These are phyloP conservation scores for Penstemon barbatus DNA, from an alignment of 257 asterid species.

Conservation along the genomic window DNA sequence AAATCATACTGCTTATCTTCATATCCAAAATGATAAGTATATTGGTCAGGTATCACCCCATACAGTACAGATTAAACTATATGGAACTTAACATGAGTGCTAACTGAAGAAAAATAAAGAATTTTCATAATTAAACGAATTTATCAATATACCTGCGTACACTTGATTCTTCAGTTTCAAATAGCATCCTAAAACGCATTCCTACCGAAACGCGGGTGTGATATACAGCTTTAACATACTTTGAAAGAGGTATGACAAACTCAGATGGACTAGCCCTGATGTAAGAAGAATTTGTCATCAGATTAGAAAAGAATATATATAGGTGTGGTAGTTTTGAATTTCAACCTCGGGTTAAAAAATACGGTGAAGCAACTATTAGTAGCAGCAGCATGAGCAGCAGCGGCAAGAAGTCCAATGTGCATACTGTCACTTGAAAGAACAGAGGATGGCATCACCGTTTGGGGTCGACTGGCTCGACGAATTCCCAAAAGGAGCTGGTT, in stretches of 20 bases:
- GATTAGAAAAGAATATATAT: neutral
- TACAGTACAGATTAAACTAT: neutral
- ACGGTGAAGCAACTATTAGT: slow-evolving; percentile 96
- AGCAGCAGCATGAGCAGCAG: slow-evolving; percentile 99
- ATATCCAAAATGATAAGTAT: neutral
- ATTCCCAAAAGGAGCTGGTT: slow-evolving; percentile 94
- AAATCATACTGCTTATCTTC: neutral
- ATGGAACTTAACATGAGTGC: neutral
- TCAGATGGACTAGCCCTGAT: slow-evolving; percentile 98
- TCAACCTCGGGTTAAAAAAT: slow-evolving; percentile 84
- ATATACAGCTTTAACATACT: slow-evolving; percentile 86
- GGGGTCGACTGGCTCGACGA: slow-evolving; percentile 90
- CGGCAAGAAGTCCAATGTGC: slow-evolving; percentile 98
- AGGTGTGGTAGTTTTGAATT: neutral
- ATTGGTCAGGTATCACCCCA: neutral
- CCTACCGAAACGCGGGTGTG: slow-evolving; percentile 96
- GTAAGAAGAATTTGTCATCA: slow-evolving; percentile 28
- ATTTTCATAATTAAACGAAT: slow-evolving; percentile 3
- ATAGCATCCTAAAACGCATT: slow-evolving; percentile 95
- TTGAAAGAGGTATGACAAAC: slow-evolving; percentile 85
- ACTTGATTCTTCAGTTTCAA: slow-evolving; percentile 98
- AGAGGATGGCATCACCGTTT: slow-evolving; percentile 97
- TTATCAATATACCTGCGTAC: slow-evolving; percentile 72
- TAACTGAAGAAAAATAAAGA: slow-evolving; percentile 6
- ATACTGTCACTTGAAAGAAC: slow-evolving; percentile 97